Base-by-base conservation (phyloP, 495 filamentous ascomycete species). In the Astrothelium macrocarpum region DNA sequence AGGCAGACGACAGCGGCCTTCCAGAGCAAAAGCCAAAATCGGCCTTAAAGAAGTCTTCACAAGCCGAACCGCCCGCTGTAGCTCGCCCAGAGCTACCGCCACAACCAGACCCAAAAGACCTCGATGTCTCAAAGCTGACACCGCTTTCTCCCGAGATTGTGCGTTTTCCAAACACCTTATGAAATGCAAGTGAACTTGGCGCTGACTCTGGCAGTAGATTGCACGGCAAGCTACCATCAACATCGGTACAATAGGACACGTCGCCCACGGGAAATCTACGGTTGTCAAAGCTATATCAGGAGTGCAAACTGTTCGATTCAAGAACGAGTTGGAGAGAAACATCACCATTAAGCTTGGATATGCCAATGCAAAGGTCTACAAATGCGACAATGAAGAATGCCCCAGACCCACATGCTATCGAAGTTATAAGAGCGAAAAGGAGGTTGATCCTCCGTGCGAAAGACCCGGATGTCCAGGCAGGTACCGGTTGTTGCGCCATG, bases 281-380 rank as follows among this genome's bases (percentile, higher is more conserved):
- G 95, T 98, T 26, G 94, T 98, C 64, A 98, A 98, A 82, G 94
- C 94, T 62, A 97, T 98, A 67, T 97, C 94, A 0, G 95, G 94
- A 58, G 94, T 98, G 31, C 94, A 98, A 82, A 98, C 94, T 16
- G 94, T 98, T 70, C 85, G 94, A 64, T 98, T 98, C 83, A 98
- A 98, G 86, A 98, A 96, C 78, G 94, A 98, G 77, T 79, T 97
- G 76, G 94, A 97, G 79, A 83, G 94, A 68, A 98, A 98, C 73
- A 98, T 98, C 72, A 98, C 94, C 64, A 98, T 98, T 79, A 98
- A 98, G 85, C 84, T 98, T 73, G 94, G 94, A 73, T 98, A 98
- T 75, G 94, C 94, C 73, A 98, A 98, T 76, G 94, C 94, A 66
- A 98, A 98, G 78, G 90, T 98, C 78, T 98, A 98, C 84, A 92